Base-by-base conservation (phyloP, 768 basidiomycete species). In the Rhizopogon vinicolor region DNA sequence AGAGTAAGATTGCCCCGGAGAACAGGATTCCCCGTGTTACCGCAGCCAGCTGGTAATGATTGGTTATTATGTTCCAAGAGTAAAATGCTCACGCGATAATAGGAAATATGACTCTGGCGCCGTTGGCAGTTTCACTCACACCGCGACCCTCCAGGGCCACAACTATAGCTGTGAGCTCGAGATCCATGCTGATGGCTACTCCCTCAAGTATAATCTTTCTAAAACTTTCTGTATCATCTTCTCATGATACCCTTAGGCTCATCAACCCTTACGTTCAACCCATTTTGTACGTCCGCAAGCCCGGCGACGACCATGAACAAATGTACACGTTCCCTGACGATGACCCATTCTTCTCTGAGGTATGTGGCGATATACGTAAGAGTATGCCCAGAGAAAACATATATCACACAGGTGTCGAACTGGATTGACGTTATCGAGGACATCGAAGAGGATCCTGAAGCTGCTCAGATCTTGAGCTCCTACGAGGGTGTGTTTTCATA, bases 71-170 rank as follows among this genome's bases (percentile, higher is more conserved):
- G 8, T 14, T 29, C 12, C 5, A 44, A 2, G 25, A 28, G 31
- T 7, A 14, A 33, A 18, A 29, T 25, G 5, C 35, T 37, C 9
- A 49, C 61, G 41, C 63, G 1, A 14, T 14, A 22, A 37, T 9
- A 89, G 88, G 89, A 99, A 99, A 77, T 99, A 98, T 68, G 87
- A 90, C 58, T 92, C 82, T 54, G 96, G 96, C 12, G 96, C 94
- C 37, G 90, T 98, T 33, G 96, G 97, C 22, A 88, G 83, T 56
- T 88, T 99, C 71, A 91, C 84, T 3, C 96, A 99, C 64, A 79
- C 91, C 42, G 89, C 90, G 53, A 89, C 91, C 22, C 84, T 99
- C 41, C 96, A 99, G 68, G 96, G 94, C 50, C 84, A 77, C 61
- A 84, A 94, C 67, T 98, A 98, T 73, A 91, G 91, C 64, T 97